These are phyloP conservation scores for Mariannaea sp. DNA, from an alignment of 2,329 filamentous ascomycete species.

Conservation along the genomic window DNA sequence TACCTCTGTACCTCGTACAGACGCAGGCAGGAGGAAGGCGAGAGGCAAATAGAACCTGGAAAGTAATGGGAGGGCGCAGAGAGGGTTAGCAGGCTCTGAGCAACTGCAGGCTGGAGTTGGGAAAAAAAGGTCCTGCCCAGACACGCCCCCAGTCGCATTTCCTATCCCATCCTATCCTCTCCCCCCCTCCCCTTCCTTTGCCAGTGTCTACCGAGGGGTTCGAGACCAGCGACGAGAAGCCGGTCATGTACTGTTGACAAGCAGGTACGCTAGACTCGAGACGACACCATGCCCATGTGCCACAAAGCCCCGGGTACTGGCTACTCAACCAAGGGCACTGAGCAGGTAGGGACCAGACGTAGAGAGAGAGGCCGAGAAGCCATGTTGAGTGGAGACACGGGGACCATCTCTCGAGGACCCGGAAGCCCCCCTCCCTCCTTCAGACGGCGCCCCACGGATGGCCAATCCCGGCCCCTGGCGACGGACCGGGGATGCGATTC, in stretches of 20 bases:
- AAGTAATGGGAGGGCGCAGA: conserved; percentile 27
- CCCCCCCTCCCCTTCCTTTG: too few species aligned
- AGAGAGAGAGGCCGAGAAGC: conserved; percentile 33
- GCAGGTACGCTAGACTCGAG: conserved; percentile 30
- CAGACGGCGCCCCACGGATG: conserved; percentile 28
- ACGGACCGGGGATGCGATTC: conserved; percentile 34
- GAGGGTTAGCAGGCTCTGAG: conserved; percentile 20
- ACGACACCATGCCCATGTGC: conserved; percentile 30
- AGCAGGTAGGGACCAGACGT: conserved; percentile 34
- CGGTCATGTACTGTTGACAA: conserved; percentile 38
- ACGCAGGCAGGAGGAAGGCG: conserved; percentile 9
- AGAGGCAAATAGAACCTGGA: too few species aligned
- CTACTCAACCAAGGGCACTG: conserved; percentile 32
- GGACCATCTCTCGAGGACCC: conserved; percentile 38
- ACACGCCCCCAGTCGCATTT: conserved; percentile 36
- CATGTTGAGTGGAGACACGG: conserved; percentile 40
- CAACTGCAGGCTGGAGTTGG: conserved; percentile 35
- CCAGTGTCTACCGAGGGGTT: conserved; percentile 43
- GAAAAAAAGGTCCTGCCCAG: conserved; percentile 29
- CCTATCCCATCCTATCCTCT: conserved; percentile 31
- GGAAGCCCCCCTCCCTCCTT: conserved; percentile 34
- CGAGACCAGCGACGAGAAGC: conserved; percentile 32
- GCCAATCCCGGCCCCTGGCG: conserved; percentile 36
- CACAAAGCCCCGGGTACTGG: conserved; percentile 30
- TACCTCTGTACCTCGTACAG: conserved; percentile 38